Conservation (phyloP, 148 eudicot genomes). For the Agrostemma githago region DNA sequence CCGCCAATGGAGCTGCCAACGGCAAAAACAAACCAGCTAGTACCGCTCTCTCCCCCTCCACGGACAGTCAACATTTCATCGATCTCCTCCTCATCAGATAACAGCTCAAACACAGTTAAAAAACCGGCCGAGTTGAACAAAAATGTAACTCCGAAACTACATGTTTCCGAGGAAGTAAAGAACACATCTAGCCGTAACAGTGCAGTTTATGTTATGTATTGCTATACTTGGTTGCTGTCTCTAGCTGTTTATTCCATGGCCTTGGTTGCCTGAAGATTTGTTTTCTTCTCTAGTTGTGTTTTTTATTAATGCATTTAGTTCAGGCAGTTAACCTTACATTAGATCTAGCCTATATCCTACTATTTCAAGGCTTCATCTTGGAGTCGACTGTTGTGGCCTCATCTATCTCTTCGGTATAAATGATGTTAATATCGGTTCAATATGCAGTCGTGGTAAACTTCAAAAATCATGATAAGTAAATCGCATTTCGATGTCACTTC, state of each 20-base stretch:
- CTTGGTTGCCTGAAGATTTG: neutral
- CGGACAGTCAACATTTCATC: constrained; percentile 4
- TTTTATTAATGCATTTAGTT: neutral
- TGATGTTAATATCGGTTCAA: neutral
- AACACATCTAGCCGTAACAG: constrained; percentile 8
- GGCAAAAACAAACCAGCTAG: constrained; percentile 10
- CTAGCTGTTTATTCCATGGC: constrained; percentile 18
- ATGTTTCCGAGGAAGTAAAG: constrained; percentile 18
- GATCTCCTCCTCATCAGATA: neutral
- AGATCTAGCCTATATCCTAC: too few relatives aligned
- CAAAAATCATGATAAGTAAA: neutral
- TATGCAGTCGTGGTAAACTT: neutral
- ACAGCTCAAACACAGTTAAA: constrained; percentile 5
- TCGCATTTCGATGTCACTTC: too few relatives aligned
- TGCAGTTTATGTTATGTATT: neutral
- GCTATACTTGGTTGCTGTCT: constrained; percentile 19
- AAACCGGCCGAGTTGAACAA: neutral
- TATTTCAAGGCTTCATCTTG: neutral
- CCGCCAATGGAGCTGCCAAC: constrained; percentile 11
- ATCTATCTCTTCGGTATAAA: neutral
- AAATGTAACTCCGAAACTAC: constrained; percentile 19
- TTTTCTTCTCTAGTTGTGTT: neutral
- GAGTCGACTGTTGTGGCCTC: neutral
- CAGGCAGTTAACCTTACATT: too few relatives aligned
- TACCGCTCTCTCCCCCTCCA: constrained; percentile 17